These are phyloP conservation scores for Mycocentrospora acerina DNA, from an alignment of 2,329 filamentous ascomycete genomes.

Conservation along the genomic window DNA sequence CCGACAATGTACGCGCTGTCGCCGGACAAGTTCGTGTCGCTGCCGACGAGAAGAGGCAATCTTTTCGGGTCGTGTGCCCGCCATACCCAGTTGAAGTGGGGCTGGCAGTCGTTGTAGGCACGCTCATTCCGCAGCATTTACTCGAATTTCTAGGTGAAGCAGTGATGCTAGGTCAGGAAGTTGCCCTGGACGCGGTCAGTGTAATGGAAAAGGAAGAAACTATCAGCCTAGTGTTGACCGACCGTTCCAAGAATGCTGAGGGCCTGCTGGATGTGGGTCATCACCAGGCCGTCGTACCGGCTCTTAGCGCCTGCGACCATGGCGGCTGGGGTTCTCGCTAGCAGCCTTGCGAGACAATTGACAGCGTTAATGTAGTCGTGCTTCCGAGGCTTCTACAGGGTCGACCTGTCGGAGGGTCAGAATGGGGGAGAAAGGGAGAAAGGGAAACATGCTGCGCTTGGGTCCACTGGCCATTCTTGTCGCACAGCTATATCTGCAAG, in stretches of 20 bases:
- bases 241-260: constrained; percentile 28
- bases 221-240: too few species aligned
- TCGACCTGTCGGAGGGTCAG: constrained; percentile 13
- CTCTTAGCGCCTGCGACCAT: constrained; percentile 26
- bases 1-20: constrained; percentile 43
- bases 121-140: constrained; percentile 44
- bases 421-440: neutral
- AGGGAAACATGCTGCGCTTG: too few species aligned
- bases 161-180: constrained; percentile 44
- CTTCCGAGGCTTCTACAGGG: constrained; percentile 18
- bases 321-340: constrained; percentile 20
- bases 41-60: constrained; percentile 59
- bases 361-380: constrained; percentile 34
- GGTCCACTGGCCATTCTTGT: constrained; percentile 44
- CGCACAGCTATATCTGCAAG: constrained; percentile 39
- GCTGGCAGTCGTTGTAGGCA: constrained; percentile 44
- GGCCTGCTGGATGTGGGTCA: constrained; percentile 34
- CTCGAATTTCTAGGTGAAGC: constrained; percentile 46
- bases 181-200: constrained; percentile 20
- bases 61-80: constrained; percentile 46
- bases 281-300: constrained; percentile 37
- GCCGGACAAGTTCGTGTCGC: constrained; percentile 48
- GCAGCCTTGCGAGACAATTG: constrained; percentile 28
- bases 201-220: too few species aligned
- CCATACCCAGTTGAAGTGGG: constrained; percentile 57